Evolutionary conservation across 495 filamentous ascomycete genomes (phyloP).

Genomic region (Hypoxylon lenormandii): DNA sequence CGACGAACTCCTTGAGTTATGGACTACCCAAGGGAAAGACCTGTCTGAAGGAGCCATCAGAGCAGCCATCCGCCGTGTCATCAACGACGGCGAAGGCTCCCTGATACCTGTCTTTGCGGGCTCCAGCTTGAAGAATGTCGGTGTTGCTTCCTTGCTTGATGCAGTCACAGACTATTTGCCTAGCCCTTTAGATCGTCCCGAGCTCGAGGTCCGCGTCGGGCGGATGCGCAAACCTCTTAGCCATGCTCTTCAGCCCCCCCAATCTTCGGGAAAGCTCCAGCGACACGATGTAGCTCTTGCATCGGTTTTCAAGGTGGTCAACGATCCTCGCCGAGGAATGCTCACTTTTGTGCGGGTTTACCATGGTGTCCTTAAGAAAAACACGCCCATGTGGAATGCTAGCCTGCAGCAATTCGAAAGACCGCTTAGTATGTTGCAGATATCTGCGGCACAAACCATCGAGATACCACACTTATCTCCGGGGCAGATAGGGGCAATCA

Average conservation of each 20-base stretch:
- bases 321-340: conserved; percentile 84
- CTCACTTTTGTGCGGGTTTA: conserved; percentile 95
- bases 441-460: conserved; percentile 89
- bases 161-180: conserved; percentile 87
- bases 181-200: conserved; percentile 79
- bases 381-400: conserved; percentile 84
- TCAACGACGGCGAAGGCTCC: conserved; percentile 69
- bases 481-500: conserved; percentile 96
- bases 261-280: conserved; percentile 61
- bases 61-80: conserved; percentile 76
- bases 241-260: conserved; percentile 61
- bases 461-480: conserved; percentile 82
- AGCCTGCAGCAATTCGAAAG: conserved; percentile 84
- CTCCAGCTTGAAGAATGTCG: conserved; percentile 91
- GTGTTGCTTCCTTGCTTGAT: conserved; percentile 92
- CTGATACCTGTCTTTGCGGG: conserved; percentile 91
- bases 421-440: conserved; percentile 83
- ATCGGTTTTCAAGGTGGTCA: conserved; percentile 96
- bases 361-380: conserved; percentile 79
- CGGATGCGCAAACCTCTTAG: conserved; percentile 64
- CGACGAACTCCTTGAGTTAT: conserved; percentile 84
- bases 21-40: conserved; percentile 79
- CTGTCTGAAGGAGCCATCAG: conserved; percentile 75
- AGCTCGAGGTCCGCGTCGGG: conserved; percentile 79
- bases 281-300: conserved; percentile 76